Percentiles rank a stretch among this genome's conserved stretches.
Conservation (phyloP, 345 rosid species). For the Linum usitatissimum region DNA sequence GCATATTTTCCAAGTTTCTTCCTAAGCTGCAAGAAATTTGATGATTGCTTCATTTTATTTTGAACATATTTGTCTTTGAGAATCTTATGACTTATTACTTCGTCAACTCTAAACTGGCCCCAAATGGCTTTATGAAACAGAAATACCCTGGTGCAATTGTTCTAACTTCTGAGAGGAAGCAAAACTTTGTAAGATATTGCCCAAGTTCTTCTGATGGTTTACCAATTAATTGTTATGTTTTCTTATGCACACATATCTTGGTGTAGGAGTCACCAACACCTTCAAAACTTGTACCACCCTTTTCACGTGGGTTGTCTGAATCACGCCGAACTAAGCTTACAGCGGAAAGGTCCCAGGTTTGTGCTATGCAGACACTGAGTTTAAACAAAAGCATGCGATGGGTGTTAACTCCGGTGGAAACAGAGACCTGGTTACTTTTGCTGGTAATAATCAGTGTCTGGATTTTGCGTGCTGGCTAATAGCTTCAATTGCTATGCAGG, state of each 20-base stretch:
- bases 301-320: conserved; percentile 64
- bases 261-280: conserved; percentile 88
- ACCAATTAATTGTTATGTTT: conserved; percentile 2
- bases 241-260: conserved; percentile 9
- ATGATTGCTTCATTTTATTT: background rate
- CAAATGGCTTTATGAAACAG: conserved; percentile 30
- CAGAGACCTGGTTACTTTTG: background rate
- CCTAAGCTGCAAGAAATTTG: background rate
- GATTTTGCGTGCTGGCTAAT: background rate
- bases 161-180: conserved; percentile 46
- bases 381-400: background rate
- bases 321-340: conserved; percentile 68
- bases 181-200: conserved; percentile 51
- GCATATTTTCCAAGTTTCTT: background rate
- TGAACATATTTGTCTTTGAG: background rate
- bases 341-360: conserved; percentile 80
- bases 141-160: conserved; percentile 41
- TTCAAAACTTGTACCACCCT: conserved; percentile 56
- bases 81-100: background rate
- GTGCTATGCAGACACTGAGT: conserved; percentile 1
- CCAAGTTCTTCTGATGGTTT: background rate
- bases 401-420: background rate
- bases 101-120: background rate
- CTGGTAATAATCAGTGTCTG: too few species aligned
- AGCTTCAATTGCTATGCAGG: conserved; percentile 34